Percentiles rank a stretch among this genome's conserved stretches.
Evolutionary conservation across 2,329 filamentous ascomycete genomes (phyloP).

Genomic region (Pestalotiopsis fici): DNA sequence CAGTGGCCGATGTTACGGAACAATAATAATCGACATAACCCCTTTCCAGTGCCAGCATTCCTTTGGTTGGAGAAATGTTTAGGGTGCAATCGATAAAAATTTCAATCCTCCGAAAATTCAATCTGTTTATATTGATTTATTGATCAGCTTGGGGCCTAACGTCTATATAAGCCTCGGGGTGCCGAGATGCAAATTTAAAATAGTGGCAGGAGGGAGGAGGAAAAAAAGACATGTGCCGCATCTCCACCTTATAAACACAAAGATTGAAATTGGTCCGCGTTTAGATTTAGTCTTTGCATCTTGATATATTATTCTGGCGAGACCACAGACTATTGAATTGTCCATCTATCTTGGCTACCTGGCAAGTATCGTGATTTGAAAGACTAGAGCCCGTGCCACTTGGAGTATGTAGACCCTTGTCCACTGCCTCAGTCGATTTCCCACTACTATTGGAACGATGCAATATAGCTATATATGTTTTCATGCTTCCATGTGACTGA

Average conservation of each 20-base stretch:
- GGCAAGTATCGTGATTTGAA: not conserved
- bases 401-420: no score
- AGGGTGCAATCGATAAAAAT: not conserved
- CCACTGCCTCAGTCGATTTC: no score
- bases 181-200: not conserved
- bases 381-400: no score
- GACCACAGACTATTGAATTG: not conserved
- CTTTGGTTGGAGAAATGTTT: not conserved
- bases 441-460: no score
- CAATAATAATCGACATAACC: not conserved
- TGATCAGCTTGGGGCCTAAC: not conserved
- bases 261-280: not conserved
- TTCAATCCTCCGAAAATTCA: not conserved
- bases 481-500: no score
- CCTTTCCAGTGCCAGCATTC: not conserved
- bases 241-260: not conserved
- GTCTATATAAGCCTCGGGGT: not conserved
- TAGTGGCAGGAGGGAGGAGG: no score
- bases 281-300: not conserved
- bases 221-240: not conserved
- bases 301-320: not conserved
- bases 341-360: no score
- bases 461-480: no score
- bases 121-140: not conserved
- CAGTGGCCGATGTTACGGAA: not conserved